phyloP scores from a whole-genome alignment of 768 basidiomycete species.

The Tulasnella sp. region DNA sequence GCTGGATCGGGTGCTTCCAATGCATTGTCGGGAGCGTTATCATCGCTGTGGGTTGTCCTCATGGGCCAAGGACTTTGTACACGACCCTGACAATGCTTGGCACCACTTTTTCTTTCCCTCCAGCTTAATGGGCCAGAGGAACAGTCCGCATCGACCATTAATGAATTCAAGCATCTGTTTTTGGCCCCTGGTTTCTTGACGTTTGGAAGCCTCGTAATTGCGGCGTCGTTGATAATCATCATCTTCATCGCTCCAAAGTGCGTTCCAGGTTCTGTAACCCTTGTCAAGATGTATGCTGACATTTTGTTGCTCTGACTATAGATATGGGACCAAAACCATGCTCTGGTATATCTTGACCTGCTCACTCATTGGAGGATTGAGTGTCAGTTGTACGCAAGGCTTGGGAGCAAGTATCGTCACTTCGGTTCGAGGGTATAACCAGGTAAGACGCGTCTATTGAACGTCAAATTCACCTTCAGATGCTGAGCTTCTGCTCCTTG shows the following conservation, averaged over 20 bases:
- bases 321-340: constrained; percentile 87
- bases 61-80: background rate
- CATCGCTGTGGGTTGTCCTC: constrained; percentile 40
- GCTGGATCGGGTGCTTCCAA: constrained; percentile 90
- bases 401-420: constrained; percentile 78
- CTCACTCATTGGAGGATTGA: constrained; percentile 95
- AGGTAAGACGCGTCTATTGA: constrained; percentile 41
- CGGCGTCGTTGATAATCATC: constrained; percentile 53
- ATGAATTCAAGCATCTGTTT: constrained; percentile 67
- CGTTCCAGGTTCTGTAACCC: constrained; percentile 20
- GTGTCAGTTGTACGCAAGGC: constrained; percentile 86
- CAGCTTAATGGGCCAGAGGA: constrained; percentile 72
- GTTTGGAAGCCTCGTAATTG: constrained; percentile 35
- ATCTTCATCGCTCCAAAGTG: constrained; percentile 75
- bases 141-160: constrained; percentile 56
- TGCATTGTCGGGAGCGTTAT: constrained; percentile 72
- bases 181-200: constrained; percentile 71
- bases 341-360: constrained; percentile 92
- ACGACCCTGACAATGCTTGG: background rate
- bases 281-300: background rate
- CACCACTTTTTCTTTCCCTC: background rate
- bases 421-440: constrained; percentile 62
- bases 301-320: constrained; percentile 20
- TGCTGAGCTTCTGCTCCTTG: too few relatives aligned
- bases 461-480: too few relatives aligned